Percentiles rank a stretch among this genome's conserved stretches.
Conservation (phyloP, 768 basidiomycete species). For the Mycena sanguinolenta region DNA sequence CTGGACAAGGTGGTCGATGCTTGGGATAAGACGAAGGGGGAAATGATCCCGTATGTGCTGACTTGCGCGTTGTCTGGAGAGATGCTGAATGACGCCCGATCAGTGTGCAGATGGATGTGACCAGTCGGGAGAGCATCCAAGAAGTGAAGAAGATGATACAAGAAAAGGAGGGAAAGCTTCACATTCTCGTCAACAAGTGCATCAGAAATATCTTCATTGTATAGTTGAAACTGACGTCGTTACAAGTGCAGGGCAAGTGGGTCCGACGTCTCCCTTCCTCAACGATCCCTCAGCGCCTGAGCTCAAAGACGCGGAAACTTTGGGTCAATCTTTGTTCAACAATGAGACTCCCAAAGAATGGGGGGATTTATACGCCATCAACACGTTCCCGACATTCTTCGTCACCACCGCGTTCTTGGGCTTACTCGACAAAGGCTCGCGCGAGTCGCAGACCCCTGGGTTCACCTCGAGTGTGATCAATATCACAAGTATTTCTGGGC, state of each 20-base stretch:
- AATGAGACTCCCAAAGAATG: constrained; percentile 75
- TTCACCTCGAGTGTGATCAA: constrained; percentile 81
- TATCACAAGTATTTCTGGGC: constrained; percentile 82
- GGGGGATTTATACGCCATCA: constrained; percentile 72
- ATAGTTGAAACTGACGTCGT: not conserved
- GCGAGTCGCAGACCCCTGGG: constrained; percentile 59
- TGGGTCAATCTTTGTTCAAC: constrained; percentile 79
- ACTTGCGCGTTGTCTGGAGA: not conserved
- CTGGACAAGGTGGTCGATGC: constrained; percentile 68
- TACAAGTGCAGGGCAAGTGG: constrained; percentile 79
- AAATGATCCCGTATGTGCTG: constrained; percentile 68
- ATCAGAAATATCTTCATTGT: constrained; percentile 34
- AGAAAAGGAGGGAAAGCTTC: constrained; percentile 75
- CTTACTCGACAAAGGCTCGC: constrained; percentile 78
- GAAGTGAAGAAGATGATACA: constrained; percentile 66
- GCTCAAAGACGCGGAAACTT: constrained; percentile 71
- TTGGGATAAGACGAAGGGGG: constrained; percentile 62
- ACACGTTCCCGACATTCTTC: constrained; percentile 84
- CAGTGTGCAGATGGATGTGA: constrained; percentile 80
- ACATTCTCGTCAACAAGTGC: constrained; percentile 88
- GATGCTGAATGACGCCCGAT: constrained; percentile 19
- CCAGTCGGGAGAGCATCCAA: constrained; percentile 75
- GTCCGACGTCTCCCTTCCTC: constrained; percentile 73
- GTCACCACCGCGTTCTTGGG: constrained; percentile 83
- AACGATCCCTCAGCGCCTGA: constrained; percentile 68